These are phyloP conservation scores for Erodium moschatum DNA, from an alignment of 441 rosid genomes.

Conservation along the genomic window DNA sequence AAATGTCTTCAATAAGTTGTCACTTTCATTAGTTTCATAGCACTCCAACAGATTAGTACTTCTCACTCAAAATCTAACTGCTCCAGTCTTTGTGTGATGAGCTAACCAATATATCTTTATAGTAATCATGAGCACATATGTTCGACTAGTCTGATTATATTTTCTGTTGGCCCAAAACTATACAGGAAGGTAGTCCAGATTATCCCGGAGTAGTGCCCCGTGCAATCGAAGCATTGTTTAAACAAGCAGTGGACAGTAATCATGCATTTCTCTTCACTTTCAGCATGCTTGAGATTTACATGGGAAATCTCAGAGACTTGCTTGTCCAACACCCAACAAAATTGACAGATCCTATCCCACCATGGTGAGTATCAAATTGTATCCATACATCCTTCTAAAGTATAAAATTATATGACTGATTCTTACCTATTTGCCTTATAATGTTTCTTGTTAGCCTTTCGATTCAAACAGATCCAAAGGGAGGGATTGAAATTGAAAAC, in stretches of 20 bases:
- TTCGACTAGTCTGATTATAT: slow-evolving; percentile 9
- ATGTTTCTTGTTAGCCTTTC: slow-evolving; percentile 35
- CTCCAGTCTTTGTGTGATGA: background rate
- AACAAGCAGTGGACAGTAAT: slow-evolving; percentile 51
- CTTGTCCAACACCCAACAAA: slow-evolving; percentile 48
- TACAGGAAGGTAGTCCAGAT: slow-evolving; percentile 57
- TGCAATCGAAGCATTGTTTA: slow-evolving; percentile 47
- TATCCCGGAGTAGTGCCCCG: slow-evolving; percentile 59
- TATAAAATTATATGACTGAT: background rate
- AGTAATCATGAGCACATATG: background rate
- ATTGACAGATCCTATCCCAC: slow-evolving; percentile 44
- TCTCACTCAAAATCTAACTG: background rate
- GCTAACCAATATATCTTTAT: background rate
- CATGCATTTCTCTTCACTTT: slow-evolving; percentile 42
- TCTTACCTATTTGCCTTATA: background rate
- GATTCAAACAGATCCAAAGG: slow-evolving; percentile 46
- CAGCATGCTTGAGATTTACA: slow-evolving; percentile 82
- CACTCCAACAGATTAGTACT: too few species aligned
- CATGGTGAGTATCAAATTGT: slow-evolving; percentile 36
- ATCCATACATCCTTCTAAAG: too few species aligned
- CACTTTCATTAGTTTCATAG: too few species aligned
- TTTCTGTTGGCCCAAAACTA: slow-evolving; percentile 10
- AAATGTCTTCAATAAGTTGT: background rate
- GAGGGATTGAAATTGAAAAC: slow-evolving; percentile 54
- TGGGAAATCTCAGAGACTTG: slow-evolving; percentile 71